Evolutionary conservation across 2,329 filamentous ascomycete genomes (phyloP).

Genomic region (Nigrospora sphaerica): DNA sequence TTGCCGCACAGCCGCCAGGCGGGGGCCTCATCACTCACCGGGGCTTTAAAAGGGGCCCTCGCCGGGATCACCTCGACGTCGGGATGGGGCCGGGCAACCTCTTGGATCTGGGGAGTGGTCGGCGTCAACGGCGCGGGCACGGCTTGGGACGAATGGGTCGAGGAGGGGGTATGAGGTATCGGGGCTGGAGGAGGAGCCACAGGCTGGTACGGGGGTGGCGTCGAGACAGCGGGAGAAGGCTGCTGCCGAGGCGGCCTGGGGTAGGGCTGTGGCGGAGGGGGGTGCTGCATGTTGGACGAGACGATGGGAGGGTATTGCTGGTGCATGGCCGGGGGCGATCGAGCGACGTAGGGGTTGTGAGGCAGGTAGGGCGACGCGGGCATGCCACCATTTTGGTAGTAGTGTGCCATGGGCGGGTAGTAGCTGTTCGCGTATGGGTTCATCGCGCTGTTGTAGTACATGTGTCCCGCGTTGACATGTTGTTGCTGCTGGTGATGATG

Average conservation of each 20-base stretch:
- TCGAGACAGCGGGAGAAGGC: slow-evolving; percentile 45
- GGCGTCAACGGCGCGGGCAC: slow-evolving; percentile 37
- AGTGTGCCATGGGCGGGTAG: slow-evolving; percentile 50
- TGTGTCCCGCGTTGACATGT: slow-evolving; percentile 30
- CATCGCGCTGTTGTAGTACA: slow-evolving; percentile 44
- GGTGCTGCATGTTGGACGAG: slow-evolving; percentile 24
- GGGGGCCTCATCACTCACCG: slow-evolving; percentile 33
- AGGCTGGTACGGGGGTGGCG: slow-evolving; percentile 40
- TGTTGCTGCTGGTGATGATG: slow-evolving; percentile 31
- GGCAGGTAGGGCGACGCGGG: slow-evolving; percentile 32
- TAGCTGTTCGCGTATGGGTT: slow-evolving; percentile 41
- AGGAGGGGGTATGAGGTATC: slow-evolving; percentile 44
- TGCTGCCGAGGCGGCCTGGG: slow-evolving; percentile 32
- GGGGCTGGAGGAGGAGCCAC: slow-evolving; percentile 33
- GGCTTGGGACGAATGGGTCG: slow-evolving; percentile 38
- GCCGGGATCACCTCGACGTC: slow-evolving; percentile 16
- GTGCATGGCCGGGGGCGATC: slow-evolving; percentile 29
- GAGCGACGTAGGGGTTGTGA: slow-evolving; percentile 4
- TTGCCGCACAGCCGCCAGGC: background rate
- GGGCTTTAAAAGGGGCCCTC: slow-evolving; percentile 33
- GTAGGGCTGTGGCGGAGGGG: slow-evolving; percentile 35
- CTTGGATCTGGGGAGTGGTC: slow-evolving; percentile 33
- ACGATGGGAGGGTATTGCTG: slow-evolving; percentile 48
- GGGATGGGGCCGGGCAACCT: slow-evolving; percentile 14
- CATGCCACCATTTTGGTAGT: slow-evolving; percentile 47